phyloP scores from a whole-genome alignment of 441 rosid genomes.

The Euphorbia corollata region DNA sequence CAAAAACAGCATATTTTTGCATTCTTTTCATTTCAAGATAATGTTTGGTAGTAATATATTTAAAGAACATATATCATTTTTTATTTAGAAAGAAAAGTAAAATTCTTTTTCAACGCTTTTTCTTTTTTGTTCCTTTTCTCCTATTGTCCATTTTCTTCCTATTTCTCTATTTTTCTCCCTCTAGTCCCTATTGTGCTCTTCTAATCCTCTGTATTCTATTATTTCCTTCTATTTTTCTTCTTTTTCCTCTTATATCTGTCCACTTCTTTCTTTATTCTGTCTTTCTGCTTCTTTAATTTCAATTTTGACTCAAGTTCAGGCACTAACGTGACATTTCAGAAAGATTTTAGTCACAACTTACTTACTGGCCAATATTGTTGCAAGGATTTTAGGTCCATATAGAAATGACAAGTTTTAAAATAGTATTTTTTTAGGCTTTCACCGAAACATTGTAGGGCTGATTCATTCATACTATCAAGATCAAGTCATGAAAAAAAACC shows the following conservation, averaged over 20 bases:
- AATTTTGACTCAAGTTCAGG: no score
- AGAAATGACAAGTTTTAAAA: not conserved
- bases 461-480: conserved; percentile 6
- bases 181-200: no score
- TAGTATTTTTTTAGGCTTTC: not conserved
- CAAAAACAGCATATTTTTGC: not conserved
- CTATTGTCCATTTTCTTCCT: no score
- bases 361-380: not conserved
- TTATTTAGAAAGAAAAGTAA: not conserved
- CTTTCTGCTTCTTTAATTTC: no score
- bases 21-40: not conserved
- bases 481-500: conserved; percentile 14
- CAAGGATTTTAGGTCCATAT: not conserved
- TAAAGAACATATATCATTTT: not conserved
- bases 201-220: no score
- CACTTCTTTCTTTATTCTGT: not conserved
- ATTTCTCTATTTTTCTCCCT: no score
- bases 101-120: not conserved
- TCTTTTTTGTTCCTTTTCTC: no score
- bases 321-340: not conserved
- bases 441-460: not conserved
- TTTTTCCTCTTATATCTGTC: no score
- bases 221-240: no score
- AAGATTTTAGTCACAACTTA: not conserved
- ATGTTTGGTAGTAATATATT: not conserved